Percentiles rank a stretch among this genome's conserved stretches.
Conservation (phyloP, 2,329 filamentous ascomycete species). For the Lachnellula subtilissima region DNA sequence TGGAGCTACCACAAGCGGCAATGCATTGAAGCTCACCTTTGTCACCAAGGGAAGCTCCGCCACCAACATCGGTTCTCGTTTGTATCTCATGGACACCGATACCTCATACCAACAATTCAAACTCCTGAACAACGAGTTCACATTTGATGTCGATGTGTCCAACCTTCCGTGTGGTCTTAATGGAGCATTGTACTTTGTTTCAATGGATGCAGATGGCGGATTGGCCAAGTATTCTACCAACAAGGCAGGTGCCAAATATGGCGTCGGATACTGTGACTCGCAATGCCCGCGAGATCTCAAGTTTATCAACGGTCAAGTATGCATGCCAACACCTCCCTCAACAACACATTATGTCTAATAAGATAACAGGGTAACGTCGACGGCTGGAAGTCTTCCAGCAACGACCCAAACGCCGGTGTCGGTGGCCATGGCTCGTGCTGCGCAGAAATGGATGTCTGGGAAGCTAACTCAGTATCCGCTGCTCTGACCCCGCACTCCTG, state of each 20-base stretch:
- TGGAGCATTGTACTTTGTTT: constrained; percentile 62
- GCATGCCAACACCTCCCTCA: constrained; percentile 1
- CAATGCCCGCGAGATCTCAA: constrained; percentile 51
- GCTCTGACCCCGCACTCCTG: constrained; percentile 57
- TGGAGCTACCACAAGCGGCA: constrained; percentile 48
- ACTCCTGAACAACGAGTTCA: constrained; percentile 63
- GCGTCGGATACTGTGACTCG: constrained; percentile 60
- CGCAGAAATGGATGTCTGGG: constrained; percentile 65
- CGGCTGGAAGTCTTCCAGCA: constrained; percentile 44
- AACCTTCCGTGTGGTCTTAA: constrained; percentile 67
- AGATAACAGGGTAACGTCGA: constrained; percentile 45
- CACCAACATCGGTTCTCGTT: constrained; percentile 49
- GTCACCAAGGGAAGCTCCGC: constrained; percentile 41
- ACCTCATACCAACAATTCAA: constrained; percentile 61
- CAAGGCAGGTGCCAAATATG: constrained; percentile 54
- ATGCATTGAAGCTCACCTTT: constrained; percentile 51
- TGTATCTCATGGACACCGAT: constrained; percentile 56
- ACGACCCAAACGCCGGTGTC: constrained; percentile 47
- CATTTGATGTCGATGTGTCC: constrained; percentile 67
- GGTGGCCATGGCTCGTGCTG: constrained; percentile 58
- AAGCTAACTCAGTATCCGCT: constrained; percentile 54
- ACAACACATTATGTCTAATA: constrained; percentile 3
- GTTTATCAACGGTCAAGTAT: constrained; percentile 48
- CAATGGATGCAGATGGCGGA: constrained; percentile 61
- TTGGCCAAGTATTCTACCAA: constrained; percentile 45